Conservation (phyloP, 345 rosid genomes). For the Clausena lansium region DNA sequence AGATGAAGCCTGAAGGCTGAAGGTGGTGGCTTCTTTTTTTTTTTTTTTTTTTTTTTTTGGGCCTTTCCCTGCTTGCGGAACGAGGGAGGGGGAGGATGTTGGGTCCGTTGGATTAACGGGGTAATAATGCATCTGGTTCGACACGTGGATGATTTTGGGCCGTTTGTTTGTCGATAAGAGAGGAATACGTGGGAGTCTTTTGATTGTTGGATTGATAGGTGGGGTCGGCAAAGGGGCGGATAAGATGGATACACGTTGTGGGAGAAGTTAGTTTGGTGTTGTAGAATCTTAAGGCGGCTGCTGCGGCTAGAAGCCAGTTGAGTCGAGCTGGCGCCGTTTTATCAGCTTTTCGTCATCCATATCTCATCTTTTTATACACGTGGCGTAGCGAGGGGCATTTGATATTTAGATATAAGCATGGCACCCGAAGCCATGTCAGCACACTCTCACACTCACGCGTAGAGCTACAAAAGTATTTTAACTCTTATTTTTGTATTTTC, state of each 20-base stretch:
- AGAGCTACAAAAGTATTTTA: too few relatives aligned
- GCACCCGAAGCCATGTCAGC: background rate
- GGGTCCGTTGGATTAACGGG: slow-evolving; percentile 58
- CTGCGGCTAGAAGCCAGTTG: slow-evolving; percentile 20
- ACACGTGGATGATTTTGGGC: slow-evolving; percentile 46
- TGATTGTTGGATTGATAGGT: slow-evolving; percentile 25
- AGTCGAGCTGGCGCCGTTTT: slow-evolving; percentile 1
- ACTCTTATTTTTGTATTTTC: too few relatives aligned
- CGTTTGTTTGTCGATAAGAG: slow-evolving; percentile 63
- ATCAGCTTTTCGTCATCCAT: background rate
- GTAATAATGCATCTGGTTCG: slow-evolving; percentile 40
- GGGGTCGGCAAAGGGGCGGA: slow-evolving; percentile 12
- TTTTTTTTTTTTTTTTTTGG: background rate
- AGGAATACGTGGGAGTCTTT: slow-evolving; percentile 17
- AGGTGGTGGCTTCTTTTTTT: background rate
- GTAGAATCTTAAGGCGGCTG: slow-evolving; percentile 26
- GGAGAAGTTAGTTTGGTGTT: background rate
- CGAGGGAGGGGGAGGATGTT: slow-evolving; percentile 9
- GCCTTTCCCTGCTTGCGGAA: background rate
- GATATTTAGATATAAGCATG: background rate
- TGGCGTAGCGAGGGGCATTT: background rate
- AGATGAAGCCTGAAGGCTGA: background rate
- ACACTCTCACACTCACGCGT: too few relatives aligned
- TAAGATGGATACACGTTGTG: slow-evolving; percentile 20
- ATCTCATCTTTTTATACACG: slow-evolving; percentile 8